A percentile compares a stretch with the other conserved stretches of the same genome.
Evolutionary conservation across 2,329 filamentous ascomycete genomes (phyloP).

Genomic region (Colletotrichum liaoningense): DNA sequence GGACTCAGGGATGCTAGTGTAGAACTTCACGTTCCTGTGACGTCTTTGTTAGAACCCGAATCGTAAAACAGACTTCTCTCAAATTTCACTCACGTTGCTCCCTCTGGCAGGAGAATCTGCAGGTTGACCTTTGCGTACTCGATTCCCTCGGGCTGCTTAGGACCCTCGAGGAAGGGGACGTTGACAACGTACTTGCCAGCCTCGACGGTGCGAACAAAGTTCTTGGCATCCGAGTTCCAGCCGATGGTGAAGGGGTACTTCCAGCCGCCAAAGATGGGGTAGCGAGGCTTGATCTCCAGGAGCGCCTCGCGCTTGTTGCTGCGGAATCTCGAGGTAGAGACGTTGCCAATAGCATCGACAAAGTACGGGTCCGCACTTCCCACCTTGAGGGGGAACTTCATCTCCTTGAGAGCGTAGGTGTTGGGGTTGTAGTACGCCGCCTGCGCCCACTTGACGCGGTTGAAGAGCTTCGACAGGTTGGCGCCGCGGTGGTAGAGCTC

Average conservation of each 20-base stretch:
- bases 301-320: slow-evolving; percentile 81
- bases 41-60: slow-evolving; percentile 51
- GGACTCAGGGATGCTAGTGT: slow-evolving; percentile 75
- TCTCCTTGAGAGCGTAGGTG: slow-evolving; percentile 81
- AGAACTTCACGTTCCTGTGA: slow-evolving; percentile 80
- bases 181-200: slow-evolving; percentile 80
- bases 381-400: slow-evolving; percentile 82
- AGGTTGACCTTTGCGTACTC: slow-evolving; percentile 86
- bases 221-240: slow-evolving; percentile 89
- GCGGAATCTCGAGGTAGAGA: slow-evolving; percentile 92
- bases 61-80: background rate
- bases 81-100: slow-evolving; percentile 75
- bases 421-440: slow-evolving; percentile 81
- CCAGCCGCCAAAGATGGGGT: slow-evolving; percentile 97
- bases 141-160: slow-evolving; percentile 85
- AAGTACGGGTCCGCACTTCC: slow-evolving; percentile 93
- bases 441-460: slow-evolving; percentile 80
- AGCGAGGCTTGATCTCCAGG: slow-evolving; percentile 91
- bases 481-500: slow-evolving; percentile 89
- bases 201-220: slow-evolving; percentile 76
- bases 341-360: slow-evolving; percentile 95
- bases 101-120: slow-evolving; percentile 89
- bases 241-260: slow-evolving; percentile 97
- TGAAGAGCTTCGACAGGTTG: slow-evolving; percentile 78
- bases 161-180: slow-evolving; percentile 93